Evolutionary conservation across 108 stramenopile genomes (phyloP), one percentile per base, ranked within the genome.

Genomic region (Stephanodiscus triporus): DNA sequence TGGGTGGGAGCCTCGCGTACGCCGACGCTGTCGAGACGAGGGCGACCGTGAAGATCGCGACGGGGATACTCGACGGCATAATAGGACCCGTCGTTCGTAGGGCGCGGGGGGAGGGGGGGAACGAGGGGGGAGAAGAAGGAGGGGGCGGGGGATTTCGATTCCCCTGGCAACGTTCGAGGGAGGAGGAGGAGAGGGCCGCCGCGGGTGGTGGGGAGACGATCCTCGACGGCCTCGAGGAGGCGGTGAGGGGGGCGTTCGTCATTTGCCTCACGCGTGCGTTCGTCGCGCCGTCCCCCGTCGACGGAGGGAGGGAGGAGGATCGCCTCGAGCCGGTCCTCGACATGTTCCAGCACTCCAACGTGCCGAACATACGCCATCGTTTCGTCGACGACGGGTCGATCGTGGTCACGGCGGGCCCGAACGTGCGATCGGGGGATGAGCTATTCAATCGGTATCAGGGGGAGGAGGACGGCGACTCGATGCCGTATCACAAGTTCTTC

Each of bases 401-500:
- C 29, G 85, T 87, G 84, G 87, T 91, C 16, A 76, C 75, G 34
- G 90, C 90, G 3, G 40, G 78, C 37, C 7, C 43, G 4, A 56
- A 54, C 10, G 81, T 91, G 47, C 24, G 49, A 22, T 72, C 82
- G 1, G 87, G 83, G 0, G 83, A 86, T 14, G 90, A 91, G 68
- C 51, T 91, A 2, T 78, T 78, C 32, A 91, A 91, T 66, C 86
- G 85, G 57, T 91, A 91, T 63, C 75, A 80, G 47, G 81, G 77
- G n/a, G 90, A 91, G 53, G 82, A 85, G 50, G 88, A 87, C 56
- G 86, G 72, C 32, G 82, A 67, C 40, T 57, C 56, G 30, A 91
- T 91, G 90, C 90, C 90, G 24, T 88, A 87, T 73, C 82, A 87
- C 38, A 82, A 87, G 10, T 91, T 89, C 56, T 91, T 89, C 64